Percentiles rank a stretch among this genome's conserved stretches.
These are phyloP conservation scores for Haplographium delicatum DNA, from an alignment of 495 filamentous ascomycete species.

Conservation along the genomic window DNA sequence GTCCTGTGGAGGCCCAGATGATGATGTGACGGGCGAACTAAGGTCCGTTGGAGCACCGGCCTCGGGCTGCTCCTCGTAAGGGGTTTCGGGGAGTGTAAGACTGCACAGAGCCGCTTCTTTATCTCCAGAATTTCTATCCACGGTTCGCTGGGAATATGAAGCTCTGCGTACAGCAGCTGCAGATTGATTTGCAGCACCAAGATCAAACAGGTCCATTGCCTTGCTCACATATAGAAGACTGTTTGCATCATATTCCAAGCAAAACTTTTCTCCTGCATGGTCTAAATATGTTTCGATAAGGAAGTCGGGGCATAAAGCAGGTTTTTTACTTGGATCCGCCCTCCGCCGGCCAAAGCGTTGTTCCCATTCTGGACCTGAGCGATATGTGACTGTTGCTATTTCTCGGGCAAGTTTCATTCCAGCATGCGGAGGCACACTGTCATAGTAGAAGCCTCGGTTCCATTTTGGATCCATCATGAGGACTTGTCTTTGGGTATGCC, in stretches of 20 bases:
- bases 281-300: conserved; percentile 98
- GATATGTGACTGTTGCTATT: conserved; percentile 96
- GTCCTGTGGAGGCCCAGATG: conserved; percentile 58
- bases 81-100: conserved; percentile 76
- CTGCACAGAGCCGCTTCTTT: conserved; percentile 55
- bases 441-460: conserved; percentile 96
- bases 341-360: conserved; percentile 84
- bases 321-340: conserved; percentile 79
- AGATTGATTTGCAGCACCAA: conserved; percentile 63
- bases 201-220: conserved; percentile 97
- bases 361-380: conserved; percentile 97
- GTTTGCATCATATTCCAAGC: conserved; percentile 96
- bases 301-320: conserved; percentile 93
- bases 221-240: conserved; percentile 96
- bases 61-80: conserved; percentile 74
- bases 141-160: conserved; percentile 25
- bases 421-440: conserved; percentile 78
- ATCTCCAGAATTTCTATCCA: conserved; percentile 2
- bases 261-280: conserved; percentile 98
- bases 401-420: conserved; percentile 98
- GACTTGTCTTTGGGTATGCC: conserved; percentile 96
- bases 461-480: conserved; percentile 98
- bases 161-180: conserved; percentile 35
- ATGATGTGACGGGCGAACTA: conserved; percentile 9
- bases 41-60: conserved; percentile 19